These are phyloP conservation scores for Meyerozyma guilliermondii DNA, from an alignment of 1,139 yeast genomes.

Conservation along the genomic window DNA sequence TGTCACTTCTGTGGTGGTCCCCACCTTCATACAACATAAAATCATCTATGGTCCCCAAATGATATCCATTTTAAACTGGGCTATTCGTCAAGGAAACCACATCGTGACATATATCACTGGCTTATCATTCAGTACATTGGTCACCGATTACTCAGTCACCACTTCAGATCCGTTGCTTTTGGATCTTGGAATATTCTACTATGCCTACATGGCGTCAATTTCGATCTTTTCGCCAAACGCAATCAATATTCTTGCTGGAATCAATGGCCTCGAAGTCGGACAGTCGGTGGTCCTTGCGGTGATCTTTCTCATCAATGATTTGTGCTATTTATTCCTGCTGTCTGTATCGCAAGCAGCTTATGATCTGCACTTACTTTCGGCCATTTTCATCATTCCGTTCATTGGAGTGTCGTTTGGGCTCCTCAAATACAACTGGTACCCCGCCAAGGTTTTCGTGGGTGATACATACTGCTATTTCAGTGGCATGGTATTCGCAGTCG, in stretches of 20 bases:
- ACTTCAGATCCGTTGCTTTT: conserved; percentile 27
- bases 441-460: conserved; percentile 92
- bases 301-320: conserved; percentile 70
- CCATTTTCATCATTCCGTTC: conserved; percentile 77
- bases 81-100: conserved; percentile 30
- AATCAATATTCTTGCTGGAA: conserved; percentile 93
- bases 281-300: conserved; percentile 78
- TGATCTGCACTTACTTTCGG: conserved; percentile 80
- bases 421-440: conserved; percentile 79
- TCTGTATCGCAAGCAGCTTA: conserved; percentile 52
- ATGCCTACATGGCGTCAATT: conserved; percentile 83
- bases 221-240: conserved; percentile 95
- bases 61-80: conserved; percentile 16
- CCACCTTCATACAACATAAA: conserved; percentile 51
- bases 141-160: conserved; percentile 28
- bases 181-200: conserved; percentile 77
- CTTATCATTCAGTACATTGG: conserved; percentile 33
- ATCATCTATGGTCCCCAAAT: conserved; percentile 17
- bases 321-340: conserved; percentile 52
- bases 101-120: conserved; percentile 31
- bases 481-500: conserved; percentile 98
- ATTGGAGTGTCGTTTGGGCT: conserved; percentile 79
- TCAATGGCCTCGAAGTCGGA: conserved; percentile 95
- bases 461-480: conserved; percentile 97
- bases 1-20: conserved; percentile 84